Evolutionary conservation across 768 basidiomycete genomes (phyloP).

Genomic region (Mycena latifolia): DNA sequence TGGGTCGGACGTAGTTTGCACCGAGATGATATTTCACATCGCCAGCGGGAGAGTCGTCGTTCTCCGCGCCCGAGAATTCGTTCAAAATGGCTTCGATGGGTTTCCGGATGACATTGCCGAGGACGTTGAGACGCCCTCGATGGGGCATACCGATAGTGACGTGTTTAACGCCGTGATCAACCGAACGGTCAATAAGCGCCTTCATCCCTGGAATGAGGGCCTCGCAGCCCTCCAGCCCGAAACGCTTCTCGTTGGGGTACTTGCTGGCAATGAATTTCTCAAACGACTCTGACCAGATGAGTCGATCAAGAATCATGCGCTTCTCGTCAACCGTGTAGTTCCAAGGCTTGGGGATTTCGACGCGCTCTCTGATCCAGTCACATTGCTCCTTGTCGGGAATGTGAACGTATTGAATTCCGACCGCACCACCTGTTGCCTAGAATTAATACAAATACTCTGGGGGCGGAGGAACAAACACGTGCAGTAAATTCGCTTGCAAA

Average conservation of each 20-base stretch:
- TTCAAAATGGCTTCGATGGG: constrained; percentile 98
- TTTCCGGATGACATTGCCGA: constrained; percentile 98
- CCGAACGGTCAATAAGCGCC: constrained; percentile 97
- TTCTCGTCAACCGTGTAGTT: constrained; percentile 99
- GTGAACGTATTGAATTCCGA: constrained; percentile 94
- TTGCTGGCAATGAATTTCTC: constrained; percentile 99
- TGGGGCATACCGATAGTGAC: constrained; percentile 99
- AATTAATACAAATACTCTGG: no score
- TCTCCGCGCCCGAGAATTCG: constrained; percentile 88
- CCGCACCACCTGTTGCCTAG: constrained; percentile 79
- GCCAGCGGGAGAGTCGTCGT: constrained; percentile 86
- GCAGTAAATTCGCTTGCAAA: constrained; percentile 96
- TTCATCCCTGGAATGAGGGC: constrained; percentile 99
- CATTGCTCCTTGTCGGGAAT: constrained; percentile 99
- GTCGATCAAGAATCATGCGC: constrained; percentile 97
- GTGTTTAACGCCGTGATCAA: constrained; percentile 95
- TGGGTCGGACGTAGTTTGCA: constrained; percentile 98
- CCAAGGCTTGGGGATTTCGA: constrained; percentile 97
- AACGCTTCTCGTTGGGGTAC: constrained; percentile 99
- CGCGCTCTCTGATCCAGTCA: constrained; percentile 97
- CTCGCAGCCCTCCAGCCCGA: constrained; percentile 98
- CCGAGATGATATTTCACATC: constrained; percentile 99
- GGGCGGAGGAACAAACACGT: constrained; percentile 54
- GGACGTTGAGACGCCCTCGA: constrained; percentile 97
- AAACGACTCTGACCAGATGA: constrained; percentile 99